Base-by-base conservation (phyloP, 2,329 filamentous ascomycete species). In the Penicillium sp. region DNA sequence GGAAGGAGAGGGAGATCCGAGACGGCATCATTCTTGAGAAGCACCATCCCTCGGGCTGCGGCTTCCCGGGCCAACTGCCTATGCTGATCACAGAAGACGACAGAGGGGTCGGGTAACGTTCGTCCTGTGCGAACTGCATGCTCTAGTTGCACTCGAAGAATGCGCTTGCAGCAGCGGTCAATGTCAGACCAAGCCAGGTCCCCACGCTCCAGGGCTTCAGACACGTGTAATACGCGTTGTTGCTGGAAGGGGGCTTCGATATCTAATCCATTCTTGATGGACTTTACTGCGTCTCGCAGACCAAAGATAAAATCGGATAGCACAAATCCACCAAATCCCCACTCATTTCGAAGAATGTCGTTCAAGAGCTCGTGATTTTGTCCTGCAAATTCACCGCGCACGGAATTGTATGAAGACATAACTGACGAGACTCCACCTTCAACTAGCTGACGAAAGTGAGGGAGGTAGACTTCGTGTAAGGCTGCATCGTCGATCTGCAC, bases 381-480 rank as follows among this genome's bases (percentile, higher is more conserved):
- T 6, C 62, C 59, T 12, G 62, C 62, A 47, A 50, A 64, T 24
- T 61, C 62, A 5, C 62, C 62, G 38, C 59, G 58, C 2, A 64
- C 59, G 8, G 62, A 59, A 38, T 64, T 64, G 37, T 64, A 64
- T 1, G 62, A 56, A 1, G 62, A 56, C 62, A 64, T 64, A 5
- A 64, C 59, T 2, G 59, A 56, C 0, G 55, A 42, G 15, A 59
- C 62, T 15, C 62, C 62, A 10, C 51, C 62, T 15, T 64, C 56
- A 6, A 64, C 55, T n/a, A 61, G 50, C 3, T 42, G 55, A 13
- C 59, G 50, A 45, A 64, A 61, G 24, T 64, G 62, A 13, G 62
- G 38, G 24, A 64, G 59, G 54, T 70, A 73, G 7, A 71, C 66
- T 60, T 74, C 71, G 44, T 71, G 68, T 45, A 74, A 57, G 3